phyloP scores from a whole-genome alignment of 768 basidiomycete genomes.

The Coprinopsis sp. region DNA sequence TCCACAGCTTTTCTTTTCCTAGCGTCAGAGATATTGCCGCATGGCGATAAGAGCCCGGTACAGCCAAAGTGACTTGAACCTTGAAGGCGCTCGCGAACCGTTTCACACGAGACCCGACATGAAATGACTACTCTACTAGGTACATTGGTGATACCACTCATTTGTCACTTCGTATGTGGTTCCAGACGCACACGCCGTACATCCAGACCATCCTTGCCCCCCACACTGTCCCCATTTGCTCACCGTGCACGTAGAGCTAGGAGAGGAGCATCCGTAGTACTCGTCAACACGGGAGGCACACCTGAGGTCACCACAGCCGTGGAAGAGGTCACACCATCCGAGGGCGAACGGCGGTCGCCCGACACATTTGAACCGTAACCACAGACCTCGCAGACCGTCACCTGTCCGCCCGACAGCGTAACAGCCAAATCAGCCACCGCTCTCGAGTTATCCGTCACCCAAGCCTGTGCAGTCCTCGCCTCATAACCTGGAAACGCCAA shows the following conservation, averaged over 20 bases:
- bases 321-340: too few relatives aligned
- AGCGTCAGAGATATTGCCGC: too few relatives aligned
- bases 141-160: too few relatives aligned
- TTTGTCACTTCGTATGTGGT: too few relatives aligned
- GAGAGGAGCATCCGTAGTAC: not conserved
- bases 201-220: not conserved
- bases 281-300: not conserved
- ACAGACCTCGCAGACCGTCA: conserved; percentile 12
- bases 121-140: too few relatives aligned
- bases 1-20: too few relatives aligned
- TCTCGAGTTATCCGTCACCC: conserved; percentile 11
- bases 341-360: not conserved
- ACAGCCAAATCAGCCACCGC: conserved; percentile 7
- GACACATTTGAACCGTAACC: conserved; percentile 10
- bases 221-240: conserved; percentile 4
- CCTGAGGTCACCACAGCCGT: not conserved
- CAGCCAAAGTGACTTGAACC: too few relatives aligned
- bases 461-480: conserved; percentile 4
- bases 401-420: conserved; percentile 7
- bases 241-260: conserved; percentile 5
- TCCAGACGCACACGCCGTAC: not conserved
- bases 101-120: too few relatives aligned
- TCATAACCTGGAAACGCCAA: conserved; percentile 9
- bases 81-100: too few relatives aligned
- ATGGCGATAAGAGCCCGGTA: too few relatives aligned